phyloP scores from a whole-genome alignment of 2,329 filamentous ascomycete species.

The Talaromyces sp. region DNA sequence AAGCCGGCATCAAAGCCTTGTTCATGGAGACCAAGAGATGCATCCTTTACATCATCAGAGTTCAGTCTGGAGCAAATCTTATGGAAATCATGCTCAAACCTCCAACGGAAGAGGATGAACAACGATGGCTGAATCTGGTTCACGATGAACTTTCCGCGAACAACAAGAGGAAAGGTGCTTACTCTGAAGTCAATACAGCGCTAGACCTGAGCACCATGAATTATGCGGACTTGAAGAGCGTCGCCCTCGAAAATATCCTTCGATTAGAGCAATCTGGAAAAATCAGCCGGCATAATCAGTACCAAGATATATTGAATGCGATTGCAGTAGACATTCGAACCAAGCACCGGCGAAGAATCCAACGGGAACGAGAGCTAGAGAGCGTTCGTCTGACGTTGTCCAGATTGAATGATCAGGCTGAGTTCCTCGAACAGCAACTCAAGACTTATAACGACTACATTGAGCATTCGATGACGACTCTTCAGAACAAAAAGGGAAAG shows the following conservation, averaged over 20 bases:
- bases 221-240: slow-evolving; percentile 89
- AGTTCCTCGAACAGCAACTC: slow-evolving; percentile 89
- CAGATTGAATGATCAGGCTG: slow-evolving; percentile 61
- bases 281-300: slow-evolving; percentile 81
- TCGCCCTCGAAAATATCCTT: slow-evolving; percentile 90
- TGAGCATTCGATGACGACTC: slow-evolving; percentile 93
- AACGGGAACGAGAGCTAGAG: slow-evolving; percentile 87
- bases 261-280: slow-evolving; percentile 80
- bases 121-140: slow-evolving; percentile 78
- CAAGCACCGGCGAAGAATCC: slow-evolving; percentile 88
- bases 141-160: slow-evolving; percentile 73
- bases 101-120: slow-evolving; percentile 80
- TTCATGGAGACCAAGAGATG: slow-evolving; percentile 99
- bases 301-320: slow-evolving; percentile 96
- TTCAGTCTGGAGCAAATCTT: slow-evolving; percentile 88
- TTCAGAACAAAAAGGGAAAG: slow-evolving; percentile 95
- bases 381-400: slow-evolving; percentile 47
- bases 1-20: slow-evolving; percentile 83
- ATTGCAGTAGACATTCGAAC: slow-evolving; percentile 96
- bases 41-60: slow-evolving; percentile 93
- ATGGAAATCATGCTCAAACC: slow-evolving; percentile 93
- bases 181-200: slow-evolving; percentile 78
- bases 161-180: slow-evolving; percentile 73
- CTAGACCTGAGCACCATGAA: slow-evolving; percentile 85
- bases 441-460: slow-evolving; percentile 99